phyloP scores from a whole-genome alignment of 345 rosid genomes.

The Eucalyptus erythrocorys region DNA sequence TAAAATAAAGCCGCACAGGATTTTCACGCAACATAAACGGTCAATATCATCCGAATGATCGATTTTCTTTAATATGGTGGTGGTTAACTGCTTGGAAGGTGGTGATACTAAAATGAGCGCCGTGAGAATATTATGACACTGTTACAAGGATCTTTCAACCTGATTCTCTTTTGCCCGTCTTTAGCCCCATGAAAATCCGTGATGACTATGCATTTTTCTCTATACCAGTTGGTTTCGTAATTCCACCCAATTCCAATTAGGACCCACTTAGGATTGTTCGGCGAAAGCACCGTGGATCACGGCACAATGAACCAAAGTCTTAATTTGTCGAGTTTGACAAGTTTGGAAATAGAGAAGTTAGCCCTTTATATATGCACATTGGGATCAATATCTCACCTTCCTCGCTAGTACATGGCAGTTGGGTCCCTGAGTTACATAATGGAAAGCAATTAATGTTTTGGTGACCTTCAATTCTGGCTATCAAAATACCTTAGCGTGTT shows the following conservation, averaged over 20 bases:
- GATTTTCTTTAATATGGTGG: neutral
- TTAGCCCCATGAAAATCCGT: neutral
- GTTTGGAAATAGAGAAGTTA: neutral
- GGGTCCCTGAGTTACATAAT: neutral
- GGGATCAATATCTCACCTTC: neutral
- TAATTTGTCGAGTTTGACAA: neutral
- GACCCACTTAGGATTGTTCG: neutral
- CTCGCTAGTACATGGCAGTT: neutral
- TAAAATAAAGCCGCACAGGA: neutral
- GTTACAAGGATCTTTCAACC: neutral
- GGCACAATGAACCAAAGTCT: neutral
- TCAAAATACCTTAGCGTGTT: neutral
- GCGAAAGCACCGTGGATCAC: neutral
- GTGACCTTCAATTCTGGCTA: neutral
- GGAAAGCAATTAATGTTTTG: neutral
- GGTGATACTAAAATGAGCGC: too few relatives aligned
- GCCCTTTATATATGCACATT: neutral
- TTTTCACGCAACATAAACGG: neutral
- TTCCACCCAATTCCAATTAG: neutral
- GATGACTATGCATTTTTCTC: neutral
- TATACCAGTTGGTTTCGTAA: neutral
- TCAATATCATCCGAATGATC: neutral
- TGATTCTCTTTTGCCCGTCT: neutral
- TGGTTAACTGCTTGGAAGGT: neutral
- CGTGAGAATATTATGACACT: neutral